A percentile compares a stretch with the other conserved stretches of the same genome.
Evolutionary conservation across 2,329 filamentous ascomycete species (phyloP).

Genomic region (Tolypocladium paradoxum): DNA sequence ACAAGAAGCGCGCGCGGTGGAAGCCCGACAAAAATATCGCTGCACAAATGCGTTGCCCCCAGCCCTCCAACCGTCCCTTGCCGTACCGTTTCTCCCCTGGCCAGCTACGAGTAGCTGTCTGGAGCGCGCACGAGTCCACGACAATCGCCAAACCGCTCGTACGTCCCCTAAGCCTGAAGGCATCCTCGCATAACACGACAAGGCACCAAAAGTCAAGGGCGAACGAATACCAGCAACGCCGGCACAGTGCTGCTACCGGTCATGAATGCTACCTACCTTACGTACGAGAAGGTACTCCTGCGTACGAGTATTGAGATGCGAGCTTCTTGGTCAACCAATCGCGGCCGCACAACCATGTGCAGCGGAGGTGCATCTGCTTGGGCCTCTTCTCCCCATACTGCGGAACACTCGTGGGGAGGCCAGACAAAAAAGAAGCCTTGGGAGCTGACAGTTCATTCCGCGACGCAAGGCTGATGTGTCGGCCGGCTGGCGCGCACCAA

Average conservation of each 20-base stretch:
- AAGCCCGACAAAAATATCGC: background rate
- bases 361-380: background rate
- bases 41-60: background rate
- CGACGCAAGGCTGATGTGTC: slow-evolving; percentile 1
- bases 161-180: background rate
- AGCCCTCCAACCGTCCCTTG: no score
- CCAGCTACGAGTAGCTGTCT: no score
- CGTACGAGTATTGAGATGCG: background rate
- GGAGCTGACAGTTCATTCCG: background rate
- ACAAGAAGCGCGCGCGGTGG: background rate
- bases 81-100: no score
- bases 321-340: background rate
- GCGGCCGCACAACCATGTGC: background rate
- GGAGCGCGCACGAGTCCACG: no score
- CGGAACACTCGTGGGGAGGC: no score
- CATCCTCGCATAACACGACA: no score
- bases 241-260: no score
- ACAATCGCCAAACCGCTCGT: no score
- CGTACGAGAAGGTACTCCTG: no score
- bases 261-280: background rate
- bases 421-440: background rate
- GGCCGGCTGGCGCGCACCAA: background rate
- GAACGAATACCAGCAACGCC: no score
- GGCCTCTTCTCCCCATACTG: background rate
- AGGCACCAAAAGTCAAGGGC: no score